phyloP scores from a whole-genome alignment of 768 basidiomycete genomes.

The Suillus clintonianus region DNA sequence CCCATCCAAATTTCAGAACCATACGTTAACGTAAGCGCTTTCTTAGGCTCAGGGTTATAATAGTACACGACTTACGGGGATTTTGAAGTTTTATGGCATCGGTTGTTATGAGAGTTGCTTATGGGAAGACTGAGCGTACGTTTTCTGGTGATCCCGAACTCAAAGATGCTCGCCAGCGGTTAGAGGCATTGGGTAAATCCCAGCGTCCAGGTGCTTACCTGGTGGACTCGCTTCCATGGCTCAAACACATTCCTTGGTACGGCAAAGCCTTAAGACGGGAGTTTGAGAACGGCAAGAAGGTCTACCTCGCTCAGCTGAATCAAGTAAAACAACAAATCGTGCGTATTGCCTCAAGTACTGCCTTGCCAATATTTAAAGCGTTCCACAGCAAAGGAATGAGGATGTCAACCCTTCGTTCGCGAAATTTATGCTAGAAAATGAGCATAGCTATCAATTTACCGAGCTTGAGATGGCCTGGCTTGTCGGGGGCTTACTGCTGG shows the following conservation, averaged over 20 bases:
- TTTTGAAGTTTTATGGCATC: constrained; percentile 10
- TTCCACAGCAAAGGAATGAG: background rate
- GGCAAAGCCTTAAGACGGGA: constrained; percentile 52
- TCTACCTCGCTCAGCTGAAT: constrained; percentile 49
- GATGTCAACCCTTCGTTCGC: constrained; percentile 39
- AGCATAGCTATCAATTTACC: constrained; percentile 46
- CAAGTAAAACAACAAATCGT: constrained; percentile 46
- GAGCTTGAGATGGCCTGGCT: constrained; percentile 55
- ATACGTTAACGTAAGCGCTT: constrained; percentile 30
- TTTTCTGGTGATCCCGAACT: constrained; percentile 7
- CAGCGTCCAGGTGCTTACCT: constrained; percentile 31
- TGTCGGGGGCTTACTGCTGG: constrained; percentile 58
- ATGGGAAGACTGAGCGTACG: constrained; percentile 12
- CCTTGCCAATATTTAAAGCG: too few relatives aligned
- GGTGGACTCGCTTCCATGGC: constrained; percentile 37
- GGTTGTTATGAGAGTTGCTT: constrained; percentile 10
- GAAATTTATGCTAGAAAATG: constrained; percentile 51
- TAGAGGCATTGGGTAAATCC: constrained; percentile 21
- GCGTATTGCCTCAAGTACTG: background rate
- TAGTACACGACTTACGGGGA: constrained; percentile 26
- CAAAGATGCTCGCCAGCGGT: constrained; percentile 16
- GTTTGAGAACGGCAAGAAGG: constrained; percentile 47
- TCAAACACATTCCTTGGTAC: constrained; percentile 58
- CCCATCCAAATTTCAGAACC: constrained; percentile 24
- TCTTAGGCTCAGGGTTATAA: constrained; percentile 1